Conservation (phyloP, 1,139 yeast species). For the Nakaseomyces uthaithaninus region DNA sequence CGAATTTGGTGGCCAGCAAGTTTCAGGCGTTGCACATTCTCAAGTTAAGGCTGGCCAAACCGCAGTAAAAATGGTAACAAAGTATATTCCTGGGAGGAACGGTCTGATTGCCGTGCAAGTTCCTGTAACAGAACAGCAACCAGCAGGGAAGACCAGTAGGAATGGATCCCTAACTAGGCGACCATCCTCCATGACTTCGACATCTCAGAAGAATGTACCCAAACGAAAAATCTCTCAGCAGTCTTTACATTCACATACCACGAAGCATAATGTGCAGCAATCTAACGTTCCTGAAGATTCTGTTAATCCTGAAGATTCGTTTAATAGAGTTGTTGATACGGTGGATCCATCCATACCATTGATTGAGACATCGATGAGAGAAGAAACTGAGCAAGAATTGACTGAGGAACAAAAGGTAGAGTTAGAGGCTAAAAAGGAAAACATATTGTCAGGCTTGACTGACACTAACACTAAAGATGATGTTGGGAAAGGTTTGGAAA, state of each 20-base stretch:
- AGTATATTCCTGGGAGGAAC: conserved; percentile 42
- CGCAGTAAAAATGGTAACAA: conserved; percentile 32
- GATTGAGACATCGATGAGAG: conserved; percentile 17
- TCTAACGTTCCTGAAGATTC: not conserved
- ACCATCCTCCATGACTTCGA: conserved; percentile 8
- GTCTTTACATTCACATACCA: conserved; percentile 8
- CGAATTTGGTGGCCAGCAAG: conserved; percentile 27
- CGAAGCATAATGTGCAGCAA: conserved; percentile 3
- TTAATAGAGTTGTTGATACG: conserved; percentile 1
- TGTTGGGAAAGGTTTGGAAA: not conserved
- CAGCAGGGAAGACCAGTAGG: conserved; percentile 5
- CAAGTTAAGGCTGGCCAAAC: conserved; percentile 5
- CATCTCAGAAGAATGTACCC: conserved; percentile 1
- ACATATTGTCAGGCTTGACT: not conserved
- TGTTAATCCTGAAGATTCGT: not conserved
- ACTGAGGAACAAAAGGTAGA: conserved; percentile 2
- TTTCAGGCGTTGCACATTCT: conserved; percentile 12
- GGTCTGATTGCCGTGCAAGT: conserved; percentile 42
- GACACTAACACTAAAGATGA: not conserved
- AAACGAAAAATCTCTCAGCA: conserved; percentile 9
- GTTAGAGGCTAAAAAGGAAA: conserved; percentile 4
- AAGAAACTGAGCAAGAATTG: conserved; percentile 20
- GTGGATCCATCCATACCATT: conserved; percentile 10
- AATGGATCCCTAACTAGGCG: conserved; percentile 7
- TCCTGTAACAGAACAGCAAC: conserved; percentile 31